Conservation (phyloP, 164 flowering plant genomes). For the Santalum album region DNA sequence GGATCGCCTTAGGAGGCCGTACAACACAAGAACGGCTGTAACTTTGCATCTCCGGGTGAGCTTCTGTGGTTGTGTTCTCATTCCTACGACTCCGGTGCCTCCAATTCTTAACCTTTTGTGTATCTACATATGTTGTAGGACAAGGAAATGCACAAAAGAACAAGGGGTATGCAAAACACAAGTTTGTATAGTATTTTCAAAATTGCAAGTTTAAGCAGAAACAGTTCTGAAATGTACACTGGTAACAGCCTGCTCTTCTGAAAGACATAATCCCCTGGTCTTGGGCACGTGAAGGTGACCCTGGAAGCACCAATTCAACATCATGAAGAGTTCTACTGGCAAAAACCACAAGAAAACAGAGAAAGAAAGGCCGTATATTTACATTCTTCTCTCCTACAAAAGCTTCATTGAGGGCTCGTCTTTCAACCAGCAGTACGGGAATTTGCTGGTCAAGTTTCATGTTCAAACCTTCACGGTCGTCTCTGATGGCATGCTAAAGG, state of each 20-base stretch:
- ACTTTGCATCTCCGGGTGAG: conserved; percentile 85
- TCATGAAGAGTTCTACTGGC: conserved; percentile 1
- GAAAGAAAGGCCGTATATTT: conserved; percentile 11
- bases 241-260: conserved; percentile 94
- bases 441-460: conserved; percentile 90
- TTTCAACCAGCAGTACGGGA: conserved; percentile 90
- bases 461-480: conserved; percentile 88
- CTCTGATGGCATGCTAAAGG: conserved; percentile 80
- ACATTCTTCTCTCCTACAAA: conserved; percentile 87
- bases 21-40: conserved; percentile 89
- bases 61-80: conserved; percentile 78
- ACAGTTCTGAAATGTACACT: conserved; percentile 42
- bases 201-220: neutral
- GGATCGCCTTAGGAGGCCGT: conserved; percentile 87
- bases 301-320: conserved; percentile 29
- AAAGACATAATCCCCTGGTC: conserved; percentile 93
- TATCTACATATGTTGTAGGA: conserved; percentile 31
- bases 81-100: conserved; percentile 37
- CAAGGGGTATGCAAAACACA: neutral
- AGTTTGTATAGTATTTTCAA: neutral
- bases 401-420: conserved; percentile 94
- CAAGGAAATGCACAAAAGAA: neutral
- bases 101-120: conserved; percentile 63
- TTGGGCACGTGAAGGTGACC: conserved; percentile 96
- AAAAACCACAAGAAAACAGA: neutral